Conservation (phyloP, 1,284 basidiomycete species). For the Ganoderma leucocontextum region DNA sequence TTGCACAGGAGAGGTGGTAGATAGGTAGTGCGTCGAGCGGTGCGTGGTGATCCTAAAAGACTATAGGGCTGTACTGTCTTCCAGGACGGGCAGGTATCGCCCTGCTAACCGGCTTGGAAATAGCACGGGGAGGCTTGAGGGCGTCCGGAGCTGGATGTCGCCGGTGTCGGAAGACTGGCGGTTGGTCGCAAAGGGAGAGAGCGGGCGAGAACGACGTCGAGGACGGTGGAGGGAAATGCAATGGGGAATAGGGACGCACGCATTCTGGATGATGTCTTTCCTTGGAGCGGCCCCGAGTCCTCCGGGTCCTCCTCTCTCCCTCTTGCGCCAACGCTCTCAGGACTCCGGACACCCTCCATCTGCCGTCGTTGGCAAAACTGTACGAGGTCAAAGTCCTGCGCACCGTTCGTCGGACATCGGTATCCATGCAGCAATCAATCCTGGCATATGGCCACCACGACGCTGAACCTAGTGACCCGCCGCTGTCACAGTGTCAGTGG, state of each 20-base stretch:
- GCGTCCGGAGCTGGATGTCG: conserved; percentile 7
- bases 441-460: not conserved
- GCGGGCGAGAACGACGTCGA: not conserved
- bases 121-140: not conserved
- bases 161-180: not conserved
- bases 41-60: not conserved
- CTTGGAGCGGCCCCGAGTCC: not conserved
- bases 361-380: not conserved
- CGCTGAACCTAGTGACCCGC: not conserved
- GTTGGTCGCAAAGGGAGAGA: not conserved
- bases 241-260: not conserved
- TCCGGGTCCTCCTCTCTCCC: not conserved
- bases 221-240: not conserved
- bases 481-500: not conserved
- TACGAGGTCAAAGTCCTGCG: not conserved
- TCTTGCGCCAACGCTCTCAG: not conserved
- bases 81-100: conserved; percentile 7
- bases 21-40: not conserved
- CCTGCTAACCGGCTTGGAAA: conserved; percentile 1
- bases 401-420: conserved; percentile 1
- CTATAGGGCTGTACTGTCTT: conserved; percentile 14
- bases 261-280: conserved; percentile 3
- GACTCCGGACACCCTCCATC: not conserved
- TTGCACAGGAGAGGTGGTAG: not conserved
- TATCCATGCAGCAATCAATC: conserved; percentile 1